phyloP scores from a whole-genome alignment of 495 filamentous ascomycete species.

The Penicillium turbatum region DNA sequence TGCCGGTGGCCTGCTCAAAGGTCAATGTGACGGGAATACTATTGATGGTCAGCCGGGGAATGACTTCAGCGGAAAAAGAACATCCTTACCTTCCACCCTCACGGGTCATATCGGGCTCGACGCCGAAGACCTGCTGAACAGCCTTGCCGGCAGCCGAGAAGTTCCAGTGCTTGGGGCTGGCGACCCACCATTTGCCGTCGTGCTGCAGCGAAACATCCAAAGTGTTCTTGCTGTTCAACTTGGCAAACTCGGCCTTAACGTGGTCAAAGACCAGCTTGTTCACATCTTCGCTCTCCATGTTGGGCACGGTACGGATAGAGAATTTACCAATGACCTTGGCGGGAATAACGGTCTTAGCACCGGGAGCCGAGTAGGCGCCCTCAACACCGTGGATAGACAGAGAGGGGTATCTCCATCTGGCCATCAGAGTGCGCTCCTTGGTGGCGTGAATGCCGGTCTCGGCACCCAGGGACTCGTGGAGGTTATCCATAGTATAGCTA shows the following conservation, averaged over 20 bases:
- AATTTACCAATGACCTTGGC: slow-evolving; percentile 98
- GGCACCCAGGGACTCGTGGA: slow-evolving; percentile 85
- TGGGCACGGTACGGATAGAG: slow-evolving; percentile 91
- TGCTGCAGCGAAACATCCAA: slow-evolving; percentile 77
- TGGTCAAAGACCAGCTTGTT: slow-evolving; percentile 77
- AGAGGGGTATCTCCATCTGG: slow-evolving; percentile 88
- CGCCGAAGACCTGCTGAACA: slow-evolving; percentile 84
- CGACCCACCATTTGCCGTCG: slow-evolving; percentile 97
- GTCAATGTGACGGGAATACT: slow-evolving; percentile 96
- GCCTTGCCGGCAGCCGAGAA: slow-evolving; percentile 91
- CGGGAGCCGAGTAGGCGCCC: slow-evolving; percentile 87
- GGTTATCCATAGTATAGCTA: slow-evolving; percentile 89
- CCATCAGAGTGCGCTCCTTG: slow-evolving; percentile 90
- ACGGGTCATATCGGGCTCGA: slow-evolving; percentile 90
- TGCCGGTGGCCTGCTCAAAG: slow-evolving; percentile 96
- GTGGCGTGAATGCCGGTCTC: slow-evolving; percentile 77
- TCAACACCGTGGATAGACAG: slow-evolving; percentile 96
- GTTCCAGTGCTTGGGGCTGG: slow-evolving; percentile 97
- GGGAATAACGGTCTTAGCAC: slow-evolving; percentile 97
- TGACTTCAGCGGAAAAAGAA: not conserved
- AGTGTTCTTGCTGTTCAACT: slow-evolving; percentile 85
- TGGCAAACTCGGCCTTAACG: slow-evolving; percentile 72
- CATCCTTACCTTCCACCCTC: slow-evolving; percentile 77
- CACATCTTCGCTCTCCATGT: slow-evolving; percentile 92
- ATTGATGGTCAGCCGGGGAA: slow-evolving; percentile 18